phyloP scores from a whole-genome alignment of 352 stramenopile species.

The Pythium aphanidermatum region DNA sequence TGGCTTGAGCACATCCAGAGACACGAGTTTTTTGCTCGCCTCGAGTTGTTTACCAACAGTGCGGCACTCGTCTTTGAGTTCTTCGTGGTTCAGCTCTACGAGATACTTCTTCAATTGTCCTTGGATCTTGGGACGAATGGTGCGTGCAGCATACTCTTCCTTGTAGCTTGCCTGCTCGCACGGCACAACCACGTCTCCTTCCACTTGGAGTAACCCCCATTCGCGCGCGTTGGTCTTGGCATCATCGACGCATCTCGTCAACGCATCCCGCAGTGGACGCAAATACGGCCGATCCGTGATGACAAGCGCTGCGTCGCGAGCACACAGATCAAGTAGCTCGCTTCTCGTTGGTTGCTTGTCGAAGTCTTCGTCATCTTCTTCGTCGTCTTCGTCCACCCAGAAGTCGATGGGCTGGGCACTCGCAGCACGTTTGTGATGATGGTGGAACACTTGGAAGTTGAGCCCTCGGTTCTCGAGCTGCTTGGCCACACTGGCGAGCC shows the following conservation, averaged over 20 bases:
- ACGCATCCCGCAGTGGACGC: conserved; percentile 37
- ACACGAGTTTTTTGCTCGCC: conserved; percentile 11
- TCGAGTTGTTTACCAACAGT: conserved; percentile 22
- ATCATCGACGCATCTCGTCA: conserved; percentile 33
- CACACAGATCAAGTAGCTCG: conserved; percentile 39
- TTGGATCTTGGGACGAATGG: conserved; percentile 96
- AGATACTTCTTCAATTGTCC: conserved; percentile 88
- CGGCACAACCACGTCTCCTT: conserved; percentile 97
- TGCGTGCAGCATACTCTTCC: conserved; percentile 96
- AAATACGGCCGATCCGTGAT: conserved; percentile 78
- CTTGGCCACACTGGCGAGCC: conserved; percentile 38
- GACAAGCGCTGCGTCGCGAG: conserved; percentile 48
- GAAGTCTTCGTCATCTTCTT: not conserved
- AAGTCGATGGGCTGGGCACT: conserved; percentile 4
- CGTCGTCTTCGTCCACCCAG: conserved; percentile 14
- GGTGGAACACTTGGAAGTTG: conserved; percentile 59
- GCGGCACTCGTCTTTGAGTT: conserved; percentile 22
- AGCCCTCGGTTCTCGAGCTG: conserved; percentile 41
- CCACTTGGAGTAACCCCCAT: conserved; percentile 90
- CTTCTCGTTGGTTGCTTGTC: conserved; percentile 15
- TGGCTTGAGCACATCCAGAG: conserved; percentile 40
- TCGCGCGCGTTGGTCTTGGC: conserved; percentile 25
- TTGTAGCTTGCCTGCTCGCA: conserved; percentile 90
- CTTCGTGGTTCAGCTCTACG: conserved; percentile 34
- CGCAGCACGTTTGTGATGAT: conserved; percentile 19